These are phyloP conservation scores for Penicillium coprophilum DNA, from an alignment of 495 filamentous ascomycete species.

Conservation along the genomic window DNA sequence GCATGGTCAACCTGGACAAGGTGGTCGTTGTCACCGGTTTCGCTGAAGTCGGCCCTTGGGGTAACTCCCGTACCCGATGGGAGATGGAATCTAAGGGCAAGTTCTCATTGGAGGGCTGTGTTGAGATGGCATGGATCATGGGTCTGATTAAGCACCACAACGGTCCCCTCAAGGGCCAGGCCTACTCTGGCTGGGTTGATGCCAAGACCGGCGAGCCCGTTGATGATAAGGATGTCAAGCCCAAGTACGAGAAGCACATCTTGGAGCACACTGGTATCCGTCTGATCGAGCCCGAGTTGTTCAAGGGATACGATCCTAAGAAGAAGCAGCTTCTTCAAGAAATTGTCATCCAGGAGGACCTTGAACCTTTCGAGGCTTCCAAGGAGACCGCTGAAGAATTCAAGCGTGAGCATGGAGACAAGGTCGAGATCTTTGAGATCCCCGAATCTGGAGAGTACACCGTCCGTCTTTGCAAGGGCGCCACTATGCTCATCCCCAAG, in stretches of 20 bases:
- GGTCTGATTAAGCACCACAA: constrained; percentile 98
- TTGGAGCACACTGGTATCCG: constrained; percentile 97
- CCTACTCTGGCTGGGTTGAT: constrained; percentile 97
- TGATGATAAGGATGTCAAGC: constrained; percentile 96
- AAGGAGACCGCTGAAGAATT: constrained; percentile 98
- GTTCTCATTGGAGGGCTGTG: constrained; percentile 96
- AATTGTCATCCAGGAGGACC: constrained; percentile 91
- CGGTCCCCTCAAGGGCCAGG: constrained; percentile 94
- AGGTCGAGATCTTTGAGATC: constrained; percentile 95
- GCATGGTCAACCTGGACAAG: constrained; percentile 98
- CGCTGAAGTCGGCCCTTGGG: constrained; percentile 95
- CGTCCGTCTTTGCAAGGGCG: constrained; percentile 91
- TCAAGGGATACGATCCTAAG: constrained; percentile 95
- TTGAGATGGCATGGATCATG: constrained; percentile 99
- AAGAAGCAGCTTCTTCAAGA: constrained; percentile 98
- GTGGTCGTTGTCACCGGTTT: constrained; percentile 98
- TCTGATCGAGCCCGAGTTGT: constrained; percentile 94
- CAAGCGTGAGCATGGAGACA: constrained; percentile 92
- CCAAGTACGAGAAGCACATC: constrained; percentile 94
- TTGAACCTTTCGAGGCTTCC: constrained; percentile 95
- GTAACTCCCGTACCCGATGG: constrained; percentile 96
- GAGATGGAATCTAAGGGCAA: constrained; percentile 97
- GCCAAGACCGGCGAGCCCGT: constrained; percentile 90
- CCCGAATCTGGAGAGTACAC: constrained; percentile 93
- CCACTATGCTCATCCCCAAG: constrained; percentile 91